phyloP scores from a whole-genome alignment of 1,284 basidiomycete genomes.

The Calocybe gambosa region DNA sequence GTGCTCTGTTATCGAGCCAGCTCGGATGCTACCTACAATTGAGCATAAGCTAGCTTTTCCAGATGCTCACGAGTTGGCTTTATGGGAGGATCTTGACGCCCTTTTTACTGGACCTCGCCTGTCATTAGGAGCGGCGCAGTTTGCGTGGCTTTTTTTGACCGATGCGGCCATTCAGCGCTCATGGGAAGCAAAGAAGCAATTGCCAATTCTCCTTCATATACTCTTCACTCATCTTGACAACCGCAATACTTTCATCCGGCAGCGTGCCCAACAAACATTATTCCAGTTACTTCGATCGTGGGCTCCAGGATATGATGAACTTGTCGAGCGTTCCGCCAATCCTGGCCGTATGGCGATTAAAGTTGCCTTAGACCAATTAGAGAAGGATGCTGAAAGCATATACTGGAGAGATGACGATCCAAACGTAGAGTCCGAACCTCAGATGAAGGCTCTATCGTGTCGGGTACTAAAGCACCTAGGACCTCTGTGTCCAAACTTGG shows the following conservation, averaged over 20 bases:
- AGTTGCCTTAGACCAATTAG: slow-evolving; percentile 47
- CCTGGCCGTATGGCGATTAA: slow-evolving; percentile 45
- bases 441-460: slow-evolving; percentile 67
- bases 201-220: slow-evolving; percentile 77
- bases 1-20: slow-evolving; percentile 79
- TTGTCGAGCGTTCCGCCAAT: slow-evolving; percentile 46
- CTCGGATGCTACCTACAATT: slow-evolving; percentile 72
- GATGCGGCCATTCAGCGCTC: slow-evolving; percentile 77
- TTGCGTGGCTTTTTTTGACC: slow-evolving; percentile 82
- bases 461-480: slow-evolving; percentile 66
- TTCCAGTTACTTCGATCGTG: slow-evolving; percentile 80
- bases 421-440: slow-evolving; percentile 44
- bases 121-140: slow-evolving; percentile 75
- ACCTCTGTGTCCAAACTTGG: slow-evolving; percentile 62
- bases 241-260: slow-evolving; percentile 61
- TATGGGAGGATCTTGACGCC: slow-evolving; percentile 70
- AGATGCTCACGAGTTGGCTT: slow-evolving; percentile 61
- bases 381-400: slow-evolving; percentile 49
- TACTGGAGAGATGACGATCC: slow-evolving; percentile 76
- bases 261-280: slow-evolving; percentile 67
- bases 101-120: slow-evolving; percentile 68
- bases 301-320: slow-evolving; percentile 65
- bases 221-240: slow-evolving; percentile 85
- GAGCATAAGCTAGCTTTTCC: slow-evolving; percentile 69
- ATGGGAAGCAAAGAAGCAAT: slow-evolving; percentile 66